Conservation (phyloP, 139 green algal species). For the Auxenochlorella pyrenoidosa region DNA sequence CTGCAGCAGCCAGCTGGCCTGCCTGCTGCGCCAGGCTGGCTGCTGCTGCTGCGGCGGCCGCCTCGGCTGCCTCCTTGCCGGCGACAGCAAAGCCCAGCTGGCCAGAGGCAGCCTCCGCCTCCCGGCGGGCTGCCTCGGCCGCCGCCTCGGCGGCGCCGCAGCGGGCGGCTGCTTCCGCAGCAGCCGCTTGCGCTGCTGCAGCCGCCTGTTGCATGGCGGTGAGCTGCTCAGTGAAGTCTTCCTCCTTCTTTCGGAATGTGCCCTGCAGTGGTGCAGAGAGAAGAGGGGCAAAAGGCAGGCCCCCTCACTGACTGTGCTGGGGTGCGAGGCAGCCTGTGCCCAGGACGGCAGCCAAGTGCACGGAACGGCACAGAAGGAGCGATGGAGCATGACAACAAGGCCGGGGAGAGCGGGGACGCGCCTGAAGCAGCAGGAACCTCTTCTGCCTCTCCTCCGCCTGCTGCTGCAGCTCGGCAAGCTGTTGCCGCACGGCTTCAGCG, state of each 20-base stretch:
- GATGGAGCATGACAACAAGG: not conserved
- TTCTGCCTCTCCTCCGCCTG: slow-evolving; percentile 48
- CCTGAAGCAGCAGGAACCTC: slow-evolving; percentile 43
- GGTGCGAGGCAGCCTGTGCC: too few species aligned
- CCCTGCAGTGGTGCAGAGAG: slow-evolving; percentile 17
- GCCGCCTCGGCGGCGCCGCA: slow-evolving; percentile 28
- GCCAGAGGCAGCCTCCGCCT: not conserved
- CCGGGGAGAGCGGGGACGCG: not conserved
- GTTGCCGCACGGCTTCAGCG: not conserved
- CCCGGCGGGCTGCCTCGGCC: slow-evolving; percentile 6
- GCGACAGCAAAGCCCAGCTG: not conserved
- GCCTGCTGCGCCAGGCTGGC: slow-evolving; percentile 14
- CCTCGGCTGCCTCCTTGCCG: slow-evolving; percentile 5
- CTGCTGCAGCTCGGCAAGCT: slow-evolving; percentile 9
- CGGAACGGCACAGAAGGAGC: too few species aligned
- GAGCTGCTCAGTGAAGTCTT: slow-evolving; percentile 19
- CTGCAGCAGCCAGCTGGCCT: slow-evolving; percentile 12
- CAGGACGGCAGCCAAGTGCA: not conserved
- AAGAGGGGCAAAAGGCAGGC: too few species aligned
- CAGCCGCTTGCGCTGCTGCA: slow-evolving; percentile 7
- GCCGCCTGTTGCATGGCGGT: slow-evolving; percentile 10
- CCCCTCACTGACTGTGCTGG: too few species aligned
- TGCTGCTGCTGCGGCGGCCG: slow-evolving; percentile 2
- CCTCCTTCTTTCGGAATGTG: slow-evolving; percentile 48
- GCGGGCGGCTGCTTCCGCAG: not conserved